Evolutionary conservation across 192 early-diverging fungal species (phyloP), one percentile per base, ranked within the genome.

Genomic region (Coemansia sp.): DNA sequence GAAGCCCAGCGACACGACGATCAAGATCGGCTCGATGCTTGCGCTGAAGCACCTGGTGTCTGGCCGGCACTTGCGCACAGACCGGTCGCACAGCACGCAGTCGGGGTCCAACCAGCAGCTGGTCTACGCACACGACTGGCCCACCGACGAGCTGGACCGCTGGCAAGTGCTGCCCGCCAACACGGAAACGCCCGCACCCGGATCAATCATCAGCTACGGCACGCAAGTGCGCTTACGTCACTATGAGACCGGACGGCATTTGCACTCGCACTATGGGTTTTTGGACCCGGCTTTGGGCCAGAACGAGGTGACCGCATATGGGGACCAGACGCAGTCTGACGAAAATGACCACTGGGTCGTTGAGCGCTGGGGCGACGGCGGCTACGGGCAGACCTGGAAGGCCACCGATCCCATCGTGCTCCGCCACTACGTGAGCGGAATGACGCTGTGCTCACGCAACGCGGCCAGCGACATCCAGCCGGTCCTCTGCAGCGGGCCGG

Each of bases 281-380:
- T 56, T 28, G 15, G 69, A 72, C 36, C 66, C 81, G 14, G 53
- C 43, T 37, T 80, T 77, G 11, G 73, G 74, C 18, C 83, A 84
- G 62, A 82, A 84, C 55, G 83, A 84, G 63, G 73, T 78, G 14
- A 80, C 80, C 8, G 77, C 70, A 12, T 81, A 65, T 49, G 83
- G 83, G 30, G 69, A 83, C 51, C 66, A 79, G 41, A 26, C 50
- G 18, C 34, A 36, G n/a, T 78, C 65, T 11, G 83, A 84, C 40
- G 61, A 76, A 53, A 84, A 84, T 58, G 83, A 84, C 53, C 67
- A 83, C 30, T 84, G 83, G 83, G 46, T 72, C 7, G 60, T 84
- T 17, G 76, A 81, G 48, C 69, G 66, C 60, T 81, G 71, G 63
- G 70, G 69, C 9, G 64, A 72, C 20, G 80, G 66, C 38, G 63